These are phyloP conservation scores for Lactarius quietus DNA, from an alignment of 768 basidiomycete genomes.

Conservation along the genomic window DNA sequence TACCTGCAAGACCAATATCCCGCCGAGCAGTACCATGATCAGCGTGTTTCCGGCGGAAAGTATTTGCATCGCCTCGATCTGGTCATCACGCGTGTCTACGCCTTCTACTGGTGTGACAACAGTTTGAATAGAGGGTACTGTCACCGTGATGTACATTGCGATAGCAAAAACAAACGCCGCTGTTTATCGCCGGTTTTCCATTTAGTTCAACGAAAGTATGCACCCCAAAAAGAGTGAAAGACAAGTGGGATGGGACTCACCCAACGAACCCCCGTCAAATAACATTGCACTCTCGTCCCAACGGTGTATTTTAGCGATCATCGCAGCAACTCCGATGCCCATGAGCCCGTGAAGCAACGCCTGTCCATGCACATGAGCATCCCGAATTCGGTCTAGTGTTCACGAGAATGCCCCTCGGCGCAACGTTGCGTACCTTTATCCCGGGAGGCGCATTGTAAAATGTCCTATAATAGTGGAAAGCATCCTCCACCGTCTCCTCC, in stretches of 20 bases:
- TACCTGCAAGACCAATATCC: constrained; percentile 71
- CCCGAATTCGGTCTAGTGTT: neutral
- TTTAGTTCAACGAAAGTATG: neutral
- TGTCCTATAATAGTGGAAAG: constrained; percentile 85
- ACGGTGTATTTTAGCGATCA: constrained; percentile 73
- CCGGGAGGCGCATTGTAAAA: constrained; percentile 93
- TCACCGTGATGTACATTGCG: constrained; percentile 79
- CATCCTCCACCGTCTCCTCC: constrained; percentile 65
- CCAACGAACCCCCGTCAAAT: constrained; percentile 88
- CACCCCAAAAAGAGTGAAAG: neutral
- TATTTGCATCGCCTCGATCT: constrained; percentile 73
- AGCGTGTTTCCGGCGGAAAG: constrained; percentile 87
- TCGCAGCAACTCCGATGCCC: constrained; percentile 68
- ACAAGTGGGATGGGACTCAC: constrained; percentile 46
- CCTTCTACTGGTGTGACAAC: constrained; percentile 55
- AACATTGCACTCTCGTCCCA: constrained; percentile 95
- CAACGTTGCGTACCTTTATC: constrained; percentile 66
- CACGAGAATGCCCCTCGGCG: neutral
- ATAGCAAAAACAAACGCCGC: constrained; percentile 73
- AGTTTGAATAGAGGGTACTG: constrained; percentile 72
- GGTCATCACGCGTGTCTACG: constrained; percentile 59
- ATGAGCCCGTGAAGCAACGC: constrained; percentile 85
- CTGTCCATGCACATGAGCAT: constrained; percentile 38
- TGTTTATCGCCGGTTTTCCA: constrained; percentile 32
- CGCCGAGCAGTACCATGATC: constrained; percentile 62